Evolutionary conservation across 345 rosid species (phyloP).

Genomic region (Raphanus raphanistrum): DNA sequence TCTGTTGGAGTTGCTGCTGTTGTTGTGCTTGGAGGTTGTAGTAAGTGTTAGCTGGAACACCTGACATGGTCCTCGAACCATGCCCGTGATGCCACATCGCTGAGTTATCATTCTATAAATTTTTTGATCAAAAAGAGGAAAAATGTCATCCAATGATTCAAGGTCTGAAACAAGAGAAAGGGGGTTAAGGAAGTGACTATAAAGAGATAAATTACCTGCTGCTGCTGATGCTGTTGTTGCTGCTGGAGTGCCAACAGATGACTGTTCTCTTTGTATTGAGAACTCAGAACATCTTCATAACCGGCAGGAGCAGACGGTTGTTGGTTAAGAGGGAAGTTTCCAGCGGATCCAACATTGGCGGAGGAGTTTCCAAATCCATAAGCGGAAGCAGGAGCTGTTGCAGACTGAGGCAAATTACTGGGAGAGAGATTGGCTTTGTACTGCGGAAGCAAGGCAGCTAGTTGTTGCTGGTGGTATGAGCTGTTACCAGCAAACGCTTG

Average conservation of each 20-base stretch:
- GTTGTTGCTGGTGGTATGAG: constrained; percentile 80
- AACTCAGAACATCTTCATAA: constrained; percentile 72
- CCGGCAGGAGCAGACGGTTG: constrained; percentile 60
- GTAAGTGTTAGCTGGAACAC: constrained; percentile 71
- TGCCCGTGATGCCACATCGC: constrained; percentile 88
- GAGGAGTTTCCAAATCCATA: constrained; percentile 80
- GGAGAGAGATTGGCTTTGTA: constrained; percentile 81
- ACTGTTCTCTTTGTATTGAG: constrained; percentile 82
- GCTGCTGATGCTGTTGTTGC: constrained; percentile 51
- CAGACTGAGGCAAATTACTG: constrained; percentile 85
- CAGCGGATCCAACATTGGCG: constrained; percentile 57
- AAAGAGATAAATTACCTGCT: constrained; percentile 33
- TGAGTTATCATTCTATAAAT: constrained; percentile 74
- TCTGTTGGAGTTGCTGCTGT: constrained; percentile 27
- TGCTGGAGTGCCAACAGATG: constrained; percentile 82
- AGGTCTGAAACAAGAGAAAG: not conserved
- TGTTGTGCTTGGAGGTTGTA: constrained; percentile 90
- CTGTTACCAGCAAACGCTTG: constrained; percentile 80
- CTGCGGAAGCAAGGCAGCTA: constrained; percentile 87
- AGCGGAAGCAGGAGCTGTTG: constrained; percentile 67
- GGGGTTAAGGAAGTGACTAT: not conserved
- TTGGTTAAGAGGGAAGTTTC: constrained; percentile 69
- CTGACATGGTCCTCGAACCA: constrained; percentile 74
- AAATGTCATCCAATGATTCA: not conserved
- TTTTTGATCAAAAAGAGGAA: not conserved